These are phyloP conservation scores for Talaromyces sp. DNA, from an alignment of 2,329 filamentous ascomycete species.

Conservation along the genomic window DNA sequence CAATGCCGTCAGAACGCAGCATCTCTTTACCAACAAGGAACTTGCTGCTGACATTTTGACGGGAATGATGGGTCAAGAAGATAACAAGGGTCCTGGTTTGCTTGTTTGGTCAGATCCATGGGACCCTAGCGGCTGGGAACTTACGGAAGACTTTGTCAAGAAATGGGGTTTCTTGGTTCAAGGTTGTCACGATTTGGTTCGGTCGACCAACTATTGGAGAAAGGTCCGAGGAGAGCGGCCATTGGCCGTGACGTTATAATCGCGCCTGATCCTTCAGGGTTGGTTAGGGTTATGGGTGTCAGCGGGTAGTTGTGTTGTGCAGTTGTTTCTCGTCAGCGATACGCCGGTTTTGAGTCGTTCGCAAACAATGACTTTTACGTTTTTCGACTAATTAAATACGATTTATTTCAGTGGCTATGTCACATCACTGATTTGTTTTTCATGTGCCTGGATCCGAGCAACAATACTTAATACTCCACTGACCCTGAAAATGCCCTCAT, in stretches of 20 bases:
- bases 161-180: slow-evolving; percentile 37
- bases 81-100: slow-evolving; percentile 1
- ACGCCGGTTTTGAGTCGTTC: not conserved
- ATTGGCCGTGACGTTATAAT: not conserved
- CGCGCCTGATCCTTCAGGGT: not conserved
- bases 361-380: not conserved
- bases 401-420: not conserved
- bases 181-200: slow-evolving; percentile 34
- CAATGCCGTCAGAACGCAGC: slow-evolving; percentile 30
- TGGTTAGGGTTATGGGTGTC: not conserved
- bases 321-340: not conserved
- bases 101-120: slow-evolving; percentile 40
- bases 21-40: slow-evolving; percentile 35
- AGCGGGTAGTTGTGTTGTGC: not conserved
- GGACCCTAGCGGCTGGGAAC: slow-evolving; percentile 35
- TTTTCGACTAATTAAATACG: not conserved
- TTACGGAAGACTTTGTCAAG: slow-evolving; percentile 35
- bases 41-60: slow-evolving; percentile 34
- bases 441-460: not conserved
- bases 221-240: slow-evolving; percentile 32
- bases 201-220: slow-evolving; percentile 38
- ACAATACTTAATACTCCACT: not conserved
- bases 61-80: slow-evolving; percentile 7
- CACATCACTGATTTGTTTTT: not conserved
- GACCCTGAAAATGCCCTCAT: not conserved